A percentile compares a stretch with the other conserved stretches of the same genome.
Evolutionary conservation across 805 yeast species (phyloP).

Genomic region (Saccharomycopsis fermentans): DNA sequence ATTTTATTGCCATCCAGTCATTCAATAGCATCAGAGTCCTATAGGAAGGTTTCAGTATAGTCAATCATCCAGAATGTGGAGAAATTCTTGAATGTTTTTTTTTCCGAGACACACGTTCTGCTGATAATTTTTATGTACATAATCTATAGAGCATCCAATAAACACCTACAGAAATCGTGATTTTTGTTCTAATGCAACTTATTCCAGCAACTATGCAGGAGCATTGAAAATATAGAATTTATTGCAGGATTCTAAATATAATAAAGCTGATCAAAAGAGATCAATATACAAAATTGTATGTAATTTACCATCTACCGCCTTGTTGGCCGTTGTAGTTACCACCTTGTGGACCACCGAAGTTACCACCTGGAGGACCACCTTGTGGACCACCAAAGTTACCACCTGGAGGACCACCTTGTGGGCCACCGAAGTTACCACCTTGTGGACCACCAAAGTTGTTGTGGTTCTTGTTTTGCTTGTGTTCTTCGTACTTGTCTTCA

Average conservation of each 20-base stretch:
- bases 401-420: background rate
- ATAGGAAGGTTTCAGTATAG: background rate
- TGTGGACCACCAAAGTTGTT: slow-evolving; percentile 5
- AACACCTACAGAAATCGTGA: too few species aligned
- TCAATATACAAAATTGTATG: background rate
- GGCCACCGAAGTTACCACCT: background rate
- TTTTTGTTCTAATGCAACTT: too few species aligned
- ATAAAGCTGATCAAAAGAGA: too few species aligned
- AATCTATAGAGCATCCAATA: too few species aligned
- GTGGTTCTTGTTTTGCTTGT: slow-evolving; percentile 15
- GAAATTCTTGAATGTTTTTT: too few species aligned
- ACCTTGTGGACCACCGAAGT: slow-evolving; percentile 2
- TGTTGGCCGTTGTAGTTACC: slow-evolving; percentile 5
- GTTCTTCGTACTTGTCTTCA: slow-evolving; percentile 31
- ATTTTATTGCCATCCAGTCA: background rate
- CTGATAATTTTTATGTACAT: too few species aligned
- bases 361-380: background rate
- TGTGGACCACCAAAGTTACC: background rate
- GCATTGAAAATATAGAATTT: too few species aligned
- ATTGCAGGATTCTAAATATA: too few species aligned
- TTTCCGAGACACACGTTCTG: too few species aligned
- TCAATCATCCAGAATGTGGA: too few species aligned
- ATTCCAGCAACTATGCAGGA: too few species aligned
- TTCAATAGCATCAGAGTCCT: background rate
- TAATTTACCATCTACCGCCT: slow-evolving; percentile 12